Base-by-base conservation (phyloP, 2,329 filamentous ascomycete species). In the Pseudogymnoascus sp. region DNA sequence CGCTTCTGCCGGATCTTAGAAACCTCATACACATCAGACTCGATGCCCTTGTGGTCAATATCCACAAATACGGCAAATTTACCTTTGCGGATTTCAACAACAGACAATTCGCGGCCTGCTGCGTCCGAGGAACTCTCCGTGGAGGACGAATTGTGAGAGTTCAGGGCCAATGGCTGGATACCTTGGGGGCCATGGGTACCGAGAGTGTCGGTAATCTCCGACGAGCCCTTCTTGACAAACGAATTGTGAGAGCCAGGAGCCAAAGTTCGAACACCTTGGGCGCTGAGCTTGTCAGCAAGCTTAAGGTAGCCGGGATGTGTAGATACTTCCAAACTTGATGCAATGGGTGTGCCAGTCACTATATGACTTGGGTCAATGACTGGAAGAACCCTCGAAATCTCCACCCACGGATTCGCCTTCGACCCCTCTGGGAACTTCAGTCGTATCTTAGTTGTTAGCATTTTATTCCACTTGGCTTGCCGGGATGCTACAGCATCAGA, bases 1-100 rank as follows among this genome's bases (percentile, higher is more conserved):
- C 61, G 31, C 36, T 62, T 62, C 17, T 39, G 35, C 10, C 61
- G 61, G 27, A 62, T 58, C 21, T 62, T 62, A 36, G 36, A 21
- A 36, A 62, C 61, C 55, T 61, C 58, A 15, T 35, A 60, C 35
- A 17, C n/a, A 36, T 29, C 33, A 55, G 36, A 25, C 4, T 13
- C n/a, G 21, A 58, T 3, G 12, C 15, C 31, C 2, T 60, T 55
- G 33, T 59, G 48, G 15, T 59, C 17, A 33, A 62, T 38, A 17
- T 41, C 25, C 25, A 44, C 31, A 25, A 62, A 35, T 8, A 38
- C 61, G 15, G 39, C 61, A 44, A 60, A 60, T 29, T 27, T 39
- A 27, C 29, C 36, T 60, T 42, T 35, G 15, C 55, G 25, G 38
- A 60, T 27, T 6, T 60, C 35, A 4, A 62, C 61, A 33, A 60